phyloP scores from a whole-genome alignment of 2,329 filamentous ascomycete species.

The Alternaria sp. region DNA sequence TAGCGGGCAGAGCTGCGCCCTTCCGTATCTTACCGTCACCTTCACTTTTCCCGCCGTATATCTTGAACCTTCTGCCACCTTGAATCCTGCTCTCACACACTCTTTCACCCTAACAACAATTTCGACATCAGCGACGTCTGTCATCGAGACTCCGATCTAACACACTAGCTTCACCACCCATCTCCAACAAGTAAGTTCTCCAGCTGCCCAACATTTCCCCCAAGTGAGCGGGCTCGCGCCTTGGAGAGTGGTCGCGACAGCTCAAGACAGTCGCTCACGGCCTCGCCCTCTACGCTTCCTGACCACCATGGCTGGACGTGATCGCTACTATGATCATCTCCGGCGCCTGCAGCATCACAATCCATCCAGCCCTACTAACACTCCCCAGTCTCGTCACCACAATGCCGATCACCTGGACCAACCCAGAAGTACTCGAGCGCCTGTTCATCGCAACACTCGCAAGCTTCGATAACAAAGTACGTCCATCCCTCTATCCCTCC shows the following conservation, averaged over 20 bases:
- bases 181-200: neutral
- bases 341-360: no score
- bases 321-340: no score
- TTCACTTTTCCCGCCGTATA: neutral
- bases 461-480: slow-evolving; percentile 40
- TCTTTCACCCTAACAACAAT: neutral
- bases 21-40: neutral
- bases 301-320: no score
- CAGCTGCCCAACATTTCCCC: no score
- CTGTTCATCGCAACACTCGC: slow-evolving; percentile 51
- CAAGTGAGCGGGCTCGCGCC: neutral
- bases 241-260: neutral
- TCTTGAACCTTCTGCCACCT: neutral
- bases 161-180: neutral
- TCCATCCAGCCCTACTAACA: neutral
- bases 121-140: neutral
- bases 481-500: neutral
- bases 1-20: neutral
- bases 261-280: neutral
- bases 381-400: neutral
- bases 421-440: slow-evolving; percentile 45
- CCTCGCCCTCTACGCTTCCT: no score
- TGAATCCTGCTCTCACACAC: neutral
- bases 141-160: neutral
- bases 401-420: slow-evolving; percentile 49